Evolutionary conservation across 768 basidiomycete species (phyloP).

Genomic region (Pisolithus albus): DNA sequence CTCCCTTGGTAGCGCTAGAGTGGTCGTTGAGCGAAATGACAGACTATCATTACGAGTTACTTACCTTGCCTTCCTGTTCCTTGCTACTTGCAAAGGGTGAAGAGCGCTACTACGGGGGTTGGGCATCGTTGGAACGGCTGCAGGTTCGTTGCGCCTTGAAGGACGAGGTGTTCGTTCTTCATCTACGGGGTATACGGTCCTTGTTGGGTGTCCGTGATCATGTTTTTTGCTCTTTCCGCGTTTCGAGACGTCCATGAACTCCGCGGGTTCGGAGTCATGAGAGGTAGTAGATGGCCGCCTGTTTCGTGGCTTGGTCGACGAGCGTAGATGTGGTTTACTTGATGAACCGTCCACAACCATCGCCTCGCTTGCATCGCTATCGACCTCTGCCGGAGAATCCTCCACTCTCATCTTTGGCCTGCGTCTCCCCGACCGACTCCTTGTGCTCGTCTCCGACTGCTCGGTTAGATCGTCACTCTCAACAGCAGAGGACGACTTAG

Average conservation of each 20-base stretch:
- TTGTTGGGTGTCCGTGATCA: neutral
- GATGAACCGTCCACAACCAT: constrained; percentile 24
- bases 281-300: neutral
- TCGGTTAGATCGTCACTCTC: neutral
- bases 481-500: neutral
- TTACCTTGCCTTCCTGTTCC: constrained; percentile 12
- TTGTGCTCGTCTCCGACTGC: neutral
- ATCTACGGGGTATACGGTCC: constrained; percentile 2
- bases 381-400: neutral
- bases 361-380: constrained; percentile 17
- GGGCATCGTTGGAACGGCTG: neutral
- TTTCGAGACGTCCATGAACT: neutral
- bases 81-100: constrained; percentile 16
- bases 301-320: neutral
- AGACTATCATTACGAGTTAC: neutral
- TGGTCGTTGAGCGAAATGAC: neutral
- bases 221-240: neutral
- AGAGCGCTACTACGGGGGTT: neutral
- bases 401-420: neutral
- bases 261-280: constrained; percentile 3
- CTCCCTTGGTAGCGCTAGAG: neutral
- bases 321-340: constrained; percentile 6
- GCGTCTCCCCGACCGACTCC: neutral
- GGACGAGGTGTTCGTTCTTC: constrained; percentile 25
- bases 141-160: neutral